These are phyloP conservation scores for Phytophthora pisi DNA, from an alignment of 352 stramenopile species.

Conservation along the genomic window DNA sequence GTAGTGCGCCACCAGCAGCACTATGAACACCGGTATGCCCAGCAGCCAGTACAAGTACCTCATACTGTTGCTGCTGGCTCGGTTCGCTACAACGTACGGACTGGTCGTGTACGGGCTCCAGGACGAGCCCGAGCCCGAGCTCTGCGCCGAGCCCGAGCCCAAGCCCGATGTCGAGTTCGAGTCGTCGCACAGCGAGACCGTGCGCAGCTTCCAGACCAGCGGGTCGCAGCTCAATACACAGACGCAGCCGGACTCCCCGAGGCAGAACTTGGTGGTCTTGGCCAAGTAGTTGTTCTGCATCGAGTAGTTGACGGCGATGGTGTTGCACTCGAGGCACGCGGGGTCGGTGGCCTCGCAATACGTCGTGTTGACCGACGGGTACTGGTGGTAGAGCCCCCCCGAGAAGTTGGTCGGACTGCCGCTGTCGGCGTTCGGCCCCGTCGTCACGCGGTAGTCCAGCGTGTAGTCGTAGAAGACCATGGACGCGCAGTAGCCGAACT, in stretches of 20 bases:
- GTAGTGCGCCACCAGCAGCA: conserved; percentile 28
- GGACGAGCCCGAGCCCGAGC: conserved; percentile 9
- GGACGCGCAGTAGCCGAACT: conserved; percentile 48
- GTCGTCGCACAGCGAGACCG: conserved; percentile 25
- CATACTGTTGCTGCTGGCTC: conserved; percentile 6
- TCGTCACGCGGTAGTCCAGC: conserved; percentile 44
- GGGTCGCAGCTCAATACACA: conserved; percentile 59
- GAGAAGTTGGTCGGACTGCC: conserved; percentile 44
- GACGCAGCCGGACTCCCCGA: conserved; percentile 46
- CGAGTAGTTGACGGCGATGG: conserved; percentile 45
- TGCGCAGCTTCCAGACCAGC: conserved; percentile 31
- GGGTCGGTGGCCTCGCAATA: conserved; percentile 55
- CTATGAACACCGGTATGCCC: conserved; percentile 18
- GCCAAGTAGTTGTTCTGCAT: conserved; percentile 47
- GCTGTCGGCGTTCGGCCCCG: conserved; percentile 41
- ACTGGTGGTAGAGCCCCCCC: conserved; percentile 53
- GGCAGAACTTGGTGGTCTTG: conserved; percentile 58
- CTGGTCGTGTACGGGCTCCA: conserved; percentile 25
- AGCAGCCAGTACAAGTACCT: conserved; percentile 29
- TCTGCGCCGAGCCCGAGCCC: conserved; percentile 4
- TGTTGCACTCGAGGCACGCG: conserved; percentile 47
- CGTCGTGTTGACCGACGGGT: conserved; percentile 50
- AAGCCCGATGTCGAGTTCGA: conserved; percentile 10
- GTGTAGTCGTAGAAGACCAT: conserved; percentile 51
- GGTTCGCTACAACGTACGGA: conserved; percentile 28